A percentile compares a stretch with the other conserved stretches of the same genome.
Conservation (phyloP, 805 yeast genomes). For the Yamadazyma tumulicola region DNA sequence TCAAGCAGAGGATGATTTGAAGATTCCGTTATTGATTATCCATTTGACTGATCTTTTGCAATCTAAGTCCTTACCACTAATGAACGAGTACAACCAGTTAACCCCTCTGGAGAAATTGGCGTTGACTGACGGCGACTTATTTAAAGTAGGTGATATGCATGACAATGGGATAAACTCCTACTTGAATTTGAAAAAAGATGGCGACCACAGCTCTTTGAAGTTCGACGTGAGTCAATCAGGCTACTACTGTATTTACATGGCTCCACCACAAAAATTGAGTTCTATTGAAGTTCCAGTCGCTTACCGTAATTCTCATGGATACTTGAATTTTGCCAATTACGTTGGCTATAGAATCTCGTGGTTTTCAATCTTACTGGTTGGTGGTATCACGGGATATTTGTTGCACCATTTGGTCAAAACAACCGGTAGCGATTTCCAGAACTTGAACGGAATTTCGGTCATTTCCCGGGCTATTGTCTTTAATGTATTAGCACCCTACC, state of each 20-base stretch:
- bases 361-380: constrained; percentile 14
- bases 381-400: constrained; percentile 18
- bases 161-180: background rate
- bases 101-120: background rate
- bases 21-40: constrained; percentile 23
- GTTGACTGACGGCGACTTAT: constrained; percentile 7
- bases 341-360: constrained; percentile 14
- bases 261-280: constrained; percentile 16
- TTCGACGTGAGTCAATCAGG: constrained; percentile 21
- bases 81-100: constrained; percentile 12
- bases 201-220: background rate
- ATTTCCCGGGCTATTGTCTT: constrained; percentile 27
- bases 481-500: constrained; percentile 20
- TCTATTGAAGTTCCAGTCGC: constrained; percentile 16
- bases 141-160: constrained; percentile 1
- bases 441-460: constrained; percentile 24
- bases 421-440: constrained; percentile 24
- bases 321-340: constrained; percentile 18
- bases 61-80: constrained; percentile 17
- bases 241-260: constrained; percentile 28
- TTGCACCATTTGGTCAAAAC: constrained; percentile 22
- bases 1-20: constrained; percentile 1
- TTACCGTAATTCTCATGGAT: constrained; percentile 23
- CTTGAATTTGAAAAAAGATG: background rate
- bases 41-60: constrained; percentile 20